Percentiles rank a stretch among this genome's conserved stretches.
phyloP scores from a whole-genome alignment of 2,329 filamentous ascomycete species.

The Dryadomyces sulphureus region DNA sequence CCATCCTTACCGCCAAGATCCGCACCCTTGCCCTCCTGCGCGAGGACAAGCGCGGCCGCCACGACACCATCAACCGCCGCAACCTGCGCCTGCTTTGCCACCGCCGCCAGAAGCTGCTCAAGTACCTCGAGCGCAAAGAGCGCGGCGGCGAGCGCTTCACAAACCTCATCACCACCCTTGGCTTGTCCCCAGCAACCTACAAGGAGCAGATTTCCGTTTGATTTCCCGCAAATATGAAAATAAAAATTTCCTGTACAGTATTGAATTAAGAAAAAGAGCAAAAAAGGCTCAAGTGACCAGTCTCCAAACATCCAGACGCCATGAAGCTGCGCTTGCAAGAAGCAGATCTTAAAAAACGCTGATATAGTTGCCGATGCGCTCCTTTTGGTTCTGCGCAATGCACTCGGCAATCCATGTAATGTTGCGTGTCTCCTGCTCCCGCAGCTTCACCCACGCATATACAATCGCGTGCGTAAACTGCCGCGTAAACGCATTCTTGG shows the following conservation, averaged over 20 bases:
- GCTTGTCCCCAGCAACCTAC: conserved; percentile 78
- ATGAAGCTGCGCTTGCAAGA: too few relatives aligned
- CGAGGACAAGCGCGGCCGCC: conserved; percentile 51
- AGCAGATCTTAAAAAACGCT: conserved; percentile 95
- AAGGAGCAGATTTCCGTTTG: conserved; percentile 68
- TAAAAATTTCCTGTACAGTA: conserved; percentile 1
- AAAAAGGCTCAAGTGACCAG: neutral
- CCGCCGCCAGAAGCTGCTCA: conserved; percentile 72
- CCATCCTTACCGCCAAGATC: conserved; percentile 90
- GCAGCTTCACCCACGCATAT: conserved; percentile 93
- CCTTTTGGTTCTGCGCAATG: conserved; percentile 99
- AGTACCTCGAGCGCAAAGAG: conserved; percentile 80
- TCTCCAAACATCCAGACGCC: conserved; percentile 2
- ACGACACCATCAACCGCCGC: conserved; percentile 88
- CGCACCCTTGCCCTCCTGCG: conserved; percentile 61
- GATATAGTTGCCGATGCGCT: conserved; percentile 97
- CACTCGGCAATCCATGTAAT: conserved; percentile 99
- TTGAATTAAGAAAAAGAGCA: neutral
- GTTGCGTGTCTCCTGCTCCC: conserved; percentile 99
- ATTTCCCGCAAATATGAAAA: too few relatives aligned
- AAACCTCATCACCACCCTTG: conserved; percentile 69
- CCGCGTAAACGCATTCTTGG: conserved; percentile 84
- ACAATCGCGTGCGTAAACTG: conserved; percentile 93
- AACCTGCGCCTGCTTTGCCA: conserved; percentile 79
- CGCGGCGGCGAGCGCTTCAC: conserved; percentile 82